These are phyloP conservation scores for Esteya vermicola DNA, from an alignment of 2,329 filamentous ascomycete genomes.

Conservation along the genomic window DNA sequence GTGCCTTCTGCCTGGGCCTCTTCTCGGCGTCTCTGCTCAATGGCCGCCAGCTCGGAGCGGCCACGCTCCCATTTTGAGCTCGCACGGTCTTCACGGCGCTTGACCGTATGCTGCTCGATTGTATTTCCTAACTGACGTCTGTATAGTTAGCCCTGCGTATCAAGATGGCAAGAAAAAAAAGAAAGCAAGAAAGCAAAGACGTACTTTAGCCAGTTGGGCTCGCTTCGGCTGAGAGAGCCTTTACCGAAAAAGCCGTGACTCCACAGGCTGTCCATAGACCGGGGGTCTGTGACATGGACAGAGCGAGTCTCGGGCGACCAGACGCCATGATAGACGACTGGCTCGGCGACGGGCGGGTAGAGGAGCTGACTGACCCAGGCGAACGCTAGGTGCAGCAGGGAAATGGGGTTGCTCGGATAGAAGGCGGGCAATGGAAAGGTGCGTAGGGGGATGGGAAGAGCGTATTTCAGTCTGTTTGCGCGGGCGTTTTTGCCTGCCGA, in stretches of 20 bases:
- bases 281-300: conserved; percentile 66
- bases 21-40: conserved; percentile 49
- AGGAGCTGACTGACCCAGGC: conserved; percentile 64
- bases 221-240: conserved; percentile 81
- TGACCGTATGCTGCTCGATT: conserved; percentile 67
- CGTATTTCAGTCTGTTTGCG: conserved; percentile 45
- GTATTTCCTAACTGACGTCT: conserved; percentile 26
- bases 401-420: conserved; percentile 85
- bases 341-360: conserved; percentile 50
- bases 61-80: conserved; percentile 85
- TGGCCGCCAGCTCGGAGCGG: conserved; percentile 70
- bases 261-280: conserved; percentile 72
- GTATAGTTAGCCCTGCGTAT: not conserved
- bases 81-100: conserved; percentile 65
- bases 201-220: conserved; percentile 74
- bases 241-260: conserved; percentile 97
- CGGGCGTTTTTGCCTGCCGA: conserved; percentile 3
- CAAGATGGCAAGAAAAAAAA: too few species aligned
- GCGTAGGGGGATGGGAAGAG: conserved; percentile 63
- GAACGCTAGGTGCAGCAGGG: conserved; percentile 65
- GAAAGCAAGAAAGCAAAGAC: not conserved
- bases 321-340: conserved; percentile 53
- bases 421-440: conserved; percentile 76
- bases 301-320: conserved; percentile 76
- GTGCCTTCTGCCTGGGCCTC: conserved; percentile 16